A percentile compares a stretch with the other conserved stretches of the same genome.
Conservation (phyloP, 1,139 yeast species). For the Zygosaccharomyces sapae region DNA sequence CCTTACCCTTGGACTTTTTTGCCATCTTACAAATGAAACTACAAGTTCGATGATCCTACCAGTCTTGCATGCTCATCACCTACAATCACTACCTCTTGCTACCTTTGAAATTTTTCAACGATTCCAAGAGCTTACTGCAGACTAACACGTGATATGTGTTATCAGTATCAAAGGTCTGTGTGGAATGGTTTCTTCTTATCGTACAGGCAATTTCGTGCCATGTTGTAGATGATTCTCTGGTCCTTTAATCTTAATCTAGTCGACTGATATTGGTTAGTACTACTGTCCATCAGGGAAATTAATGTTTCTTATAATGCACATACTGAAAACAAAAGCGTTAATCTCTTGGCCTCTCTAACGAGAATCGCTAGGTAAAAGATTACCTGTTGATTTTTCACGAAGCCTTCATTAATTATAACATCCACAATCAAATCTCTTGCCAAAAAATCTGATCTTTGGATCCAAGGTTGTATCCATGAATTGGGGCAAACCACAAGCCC, state of each 20-base stretch:
- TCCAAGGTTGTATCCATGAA: constrained; percentile 10
- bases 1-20: constrained; percentile 38
- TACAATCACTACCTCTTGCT: not conserved
- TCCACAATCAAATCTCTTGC: constrained; percentile 54
- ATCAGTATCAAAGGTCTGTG: constrained; percentile 6
- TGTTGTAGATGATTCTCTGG: constrained; percentile 20
- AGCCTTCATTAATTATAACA: constrained; percentile 65
- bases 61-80: not conserved
- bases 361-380: constrained; percentile 57
- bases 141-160: not conserved
- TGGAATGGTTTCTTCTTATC: constrained; percentile 11
- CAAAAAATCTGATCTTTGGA: constrained; percentile 39
- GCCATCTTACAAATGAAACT: constrained; percentile 24
- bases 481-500: constrained; percentile 27
- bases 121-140: constrained; percentile 9
- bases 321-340: constrained; percentile 40
- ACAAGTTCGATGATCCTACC: not conserved
- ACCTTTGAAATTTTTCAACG: constrained; percentile 1
- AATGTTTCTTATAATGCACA: constrained; percentile 14
- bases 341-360: constrained; percentile 36
- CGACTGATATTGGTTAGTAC: constrained; percentile 26
- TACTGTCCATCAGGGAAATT: constrained; percentile 4
- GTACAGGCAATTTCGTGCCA: constrained; percentile 23
- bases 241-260: constrained; percentile 21
- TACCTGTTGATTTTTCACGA: constrained; percentile 53